phyloP scores from a whole-genome alignment of 2,329 filamentous ascomycete species.

The Byssothecium circinans region DNA sequence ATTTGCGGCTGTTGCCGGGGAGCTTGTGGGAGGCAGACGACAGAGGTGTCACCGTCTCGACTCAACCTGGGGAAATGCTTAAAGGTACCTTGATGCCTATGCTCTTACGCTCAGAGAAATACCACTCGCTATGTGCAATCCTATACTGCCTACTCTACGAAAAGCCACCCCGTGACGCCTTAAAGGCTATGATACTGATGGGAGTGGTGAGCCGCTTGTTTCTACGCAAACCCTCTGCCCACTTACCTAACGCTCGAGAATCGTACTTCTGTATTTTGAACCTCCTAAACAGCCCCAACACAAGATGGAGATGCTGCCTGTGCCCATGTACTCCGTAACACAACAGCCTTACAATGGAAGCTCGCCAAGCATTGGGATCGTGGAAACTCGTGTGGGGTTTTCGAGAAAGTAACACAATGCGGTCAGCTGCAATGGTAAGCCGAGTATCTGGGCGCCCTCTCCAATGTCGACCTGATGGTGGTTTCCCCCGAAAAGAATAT shows the following conservation, averaged over 20 bases:
- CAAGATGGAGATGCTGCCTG: conserved; percentile 10
- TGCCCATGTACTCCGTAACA: conserved; percentile 10
- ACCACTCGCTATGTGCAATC: neutral
- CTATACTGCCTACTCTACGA: neutral
- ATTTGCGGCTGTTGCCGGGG: neutral
- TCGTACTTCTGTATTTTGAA: conserved; percentile 1
- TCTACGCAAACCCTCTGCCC: neutral
- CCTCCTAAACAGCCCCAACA: conserved; percentile 7
- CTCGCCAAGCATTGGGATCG: conserved; percentile 3
- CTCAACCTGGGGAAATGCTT: no score
- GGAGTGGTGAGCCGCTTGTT: conserved; percentile 5
- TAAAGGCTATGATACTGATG: neutral
- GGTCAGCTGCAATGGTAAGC: conserved; percentile 3
- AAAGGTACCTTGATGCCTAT: neutral
- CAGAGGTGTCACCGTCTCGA: no score
- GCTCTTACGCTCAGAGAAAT: neutral
- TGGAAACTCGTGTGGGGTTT: conserved; percentile 1
- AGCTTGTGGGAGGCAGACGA: neutral
- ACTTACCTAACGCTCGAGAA: neutral
- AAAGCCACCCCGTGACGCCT: neutral
- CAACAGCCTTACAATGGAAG: conserved; percentile 4
- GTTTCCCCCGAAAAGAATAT: no score
- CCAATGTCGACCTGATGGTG: no score
- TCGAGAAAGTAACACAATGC: conserved; percentile 1
- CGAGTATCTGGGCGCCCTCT: neutral